Base-by-base conservation (phyloP, 805 yeast genomes). In the Candida loeiensis region DNA sequence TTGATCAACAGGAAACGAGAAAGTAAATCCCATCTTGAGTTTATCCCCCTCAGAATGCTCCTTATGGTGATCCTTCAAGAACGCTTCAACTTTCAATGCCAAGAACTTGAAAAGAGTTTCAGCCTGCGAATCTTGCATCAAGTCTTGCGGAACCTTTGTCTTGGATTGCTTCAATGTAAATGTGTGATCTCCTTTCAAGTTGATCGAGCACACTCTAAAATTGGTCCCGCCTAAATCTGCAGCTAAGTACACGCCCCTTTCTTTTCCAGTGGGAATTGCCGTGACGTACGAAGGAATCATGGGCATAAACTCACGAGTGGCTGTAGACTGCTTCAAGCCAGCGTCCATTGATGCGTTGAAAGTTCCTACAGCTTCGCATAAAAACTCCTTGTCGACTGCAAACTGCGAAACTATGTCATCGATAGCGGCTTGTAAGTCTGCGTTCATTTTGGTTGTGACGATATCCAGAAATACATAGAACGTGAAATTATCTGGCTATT, bases 221-320 rank as follows among this genome's bases (percentile, higher is more conserved):
- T 93, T 90, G 43, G 98, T 90, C 37, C 98, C 98, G 46, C 99
- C 99, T 39, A 91, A 72, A 58, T 91, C 98, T 4, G 93, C 95
- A 40, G 98, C 98, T 45, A 91, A 67, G 46, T 74, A 79, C 28
- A 85, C 70, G 33, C 98, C 98, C 40, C 69, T 71, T 59, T 91
- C 99, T 35, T 76, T 71, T 32, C 99, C 99, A 31, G 74, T 76
- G 16, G 99, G 99, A 41, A 87, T 75, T 8, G 76, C 73, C 6
- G 96, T 86, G 24, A 91, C 95, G 57, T 63, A 91, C 1, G 96
- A 78, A 26, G 98, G 98, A 52, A 93, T 87, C 99, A 91, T 93
- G 29, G 93, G 91, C 66, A 65, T 64, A 40, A 56, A 56, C 25
- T 63, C 56, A 74, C 80, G 58, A 43, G 70, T 59, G 3, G 64